phyloP scores from a whole-genome alignment of 2,329 filamentous ascomycete species.

The Xylariaceae sp. region DNA sequence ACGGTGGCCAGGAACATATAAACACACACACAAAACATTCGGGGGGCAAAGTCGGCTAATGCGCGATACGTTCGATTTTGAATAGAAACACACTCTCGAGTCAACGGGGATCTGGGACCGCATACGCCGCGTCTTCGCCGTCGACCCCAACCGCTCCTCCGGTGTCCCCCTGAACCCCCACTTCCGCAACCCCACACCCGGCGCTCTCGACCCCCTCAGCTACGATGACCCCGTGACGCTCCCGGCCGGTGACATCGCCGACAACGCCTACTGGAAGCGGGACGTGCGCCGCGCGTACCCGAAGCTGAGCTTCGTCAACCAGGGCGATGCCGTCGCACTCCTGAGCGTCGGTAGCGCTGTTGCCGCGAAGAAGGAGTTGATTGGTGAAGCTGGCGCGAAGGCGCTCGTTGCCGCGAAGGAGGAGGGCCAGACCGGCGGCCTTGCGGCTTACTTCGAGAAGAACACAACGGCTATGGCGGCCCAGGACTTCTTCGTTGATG shows the following conservation, averaged over 20 bases:
- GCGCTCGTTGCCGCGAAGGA: constrained; percentile 69
- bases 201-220: constrained; percentile 59
- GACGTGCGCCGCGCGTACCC: constrained; percentile 81
- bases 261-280: constrained; percentile 96
- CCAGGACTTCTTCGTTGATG: constrained; percentile 64
- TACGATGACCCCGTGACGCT: constrained; percentile 81
- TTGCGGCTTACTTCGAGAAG: constrained; percentile 69
- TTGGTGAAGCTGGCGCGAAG: constrained; percentile 65
- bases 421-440: constrained; percentile 60
- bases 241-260: constrained; percentile 81
- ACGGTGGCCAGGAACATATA: neutral
- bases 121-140: constrained; percentile 69
- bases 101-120: constrained; percentile 83
- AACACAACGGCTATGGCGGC: constrained; percentile 40
- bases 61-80: neutral
- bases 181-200: constrained; percentile 82
- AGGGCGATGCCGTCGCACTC: constrained; percentile 80
- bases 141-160: constrained; percentile 84
- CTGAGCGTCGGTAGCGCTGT: constrained; percentile 78
- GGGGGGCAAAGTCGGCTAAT: constrained; percentile 15
- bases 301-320: constrained; percentile 69
- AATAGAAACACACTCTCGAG: constrained; percentile 92
- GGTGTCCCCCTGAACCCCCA: constrained; percentile 90
- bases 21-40: neutral
- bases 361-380: constrained; percentile 74